phyloP scores from a whole-genome alignment of 345 rosid genomes.

The Eutrema japonicum region DNA sequence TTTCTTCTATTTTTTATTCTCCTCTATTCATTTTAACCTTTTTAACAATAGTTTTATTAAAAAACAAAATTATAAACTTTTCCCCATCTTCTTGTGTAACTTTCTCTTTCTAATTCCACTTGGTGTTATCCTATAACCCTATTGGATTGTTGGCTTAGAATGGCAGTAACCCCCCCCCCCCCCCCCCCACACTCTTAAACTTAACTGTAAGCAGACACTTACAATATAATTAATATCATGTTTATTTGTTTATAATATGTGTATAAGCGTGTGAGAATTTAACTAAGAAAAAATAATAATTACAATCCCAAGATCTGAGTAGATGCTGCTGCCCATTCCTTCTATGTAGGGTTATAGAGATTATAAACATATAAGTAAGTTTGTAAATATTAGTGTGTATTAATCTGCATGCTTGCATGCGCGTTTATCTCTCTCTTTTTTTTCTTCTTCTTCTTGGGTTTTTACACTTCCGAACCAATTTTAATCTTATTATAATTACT shows the following conservation, averaged over 20 bases:
- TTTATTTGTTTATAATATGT: slow-evolving; percentile 26
- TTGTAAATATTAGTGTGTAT: slow-evolving; percentile 38
- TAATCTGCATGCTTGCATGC: slow-evolving; percentile 59
- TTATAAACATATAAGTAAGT: slow-evolving; percentile 61
- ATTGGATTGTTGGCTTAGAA: slow-evolving; percentile 35
- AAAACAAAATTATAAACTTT: background rate
- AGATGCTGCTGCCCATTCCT: slow-evolving; percentile 49
- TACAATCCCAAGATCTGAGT: slow-evolving; percentile 48
- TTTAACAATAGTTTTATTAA: background rate
- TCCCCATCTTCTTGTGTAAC: slow-evolving; percentile 41
- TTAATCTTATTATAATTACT: slow-evolving; percentile 12
- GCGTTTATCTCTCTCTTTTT: slow-evolving; percentile 52
- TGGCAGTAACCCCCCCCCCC: slow-evolving; percentile 40
- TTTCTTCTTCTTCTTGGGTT: slow-evolving; percentile 29
- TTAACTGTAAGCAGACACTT: slow-evolving; percentile 26
- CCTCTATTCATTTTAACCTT: slow-evolving; percentile 42
- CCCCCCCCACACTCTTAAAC: slow-evolving; percentile 29
- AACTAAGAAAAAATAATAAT: slow-evolving; percentile 15
- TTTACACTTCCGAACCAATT: slow-evolving; percentile 20
- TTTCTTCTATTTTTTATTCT: slow-evolving; percentile 45
- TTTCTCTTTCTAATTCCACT: slow-evolving; percentile 29
- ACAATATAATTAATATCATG: slow-evolving; percentile 13
- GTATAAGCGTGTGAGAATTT: slow-evolving; percentile 42
- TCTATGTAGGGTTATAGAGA: slow-evolving; percentile 49
- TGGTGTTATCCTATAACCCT: slow-evolving; percentile 19